phyloP scores from a whole-genome alignment of 257 asterid genomes.

The Gynochthodes officinalis region DNA sequence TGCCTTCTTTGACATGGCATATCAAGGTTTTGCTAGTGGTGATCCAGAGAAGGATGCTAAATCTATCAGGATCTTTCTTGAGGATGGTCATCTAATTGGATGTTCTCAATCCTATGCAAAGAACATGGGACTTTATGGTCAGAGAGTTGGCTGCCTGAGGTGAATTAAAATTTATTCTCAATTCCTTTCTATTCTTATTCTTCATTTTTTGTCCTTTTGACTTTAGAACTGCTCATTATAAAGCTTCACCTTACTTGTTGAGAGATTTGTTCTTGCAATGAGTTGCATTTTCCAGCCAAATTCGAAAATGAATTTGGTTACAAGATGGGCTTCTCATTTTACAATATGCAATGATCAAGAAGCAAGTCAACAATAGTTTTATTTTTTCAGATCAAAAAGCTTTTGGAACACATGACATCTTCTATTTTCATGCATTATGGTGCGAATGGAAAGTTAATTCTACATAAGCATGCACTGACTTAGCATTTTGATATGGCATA shows the following conservation, averaged over 20 bases:
- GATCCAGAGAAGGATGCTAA: conserved; percentile 95
- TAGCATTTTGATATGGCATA: not conserved
- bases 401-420: not conserved
- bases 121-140: conserved; percentile 99
- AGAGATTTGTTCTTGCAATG: not conserved
- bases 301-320: not conserved
- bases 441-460: not conserved
- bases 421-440: not conserved
- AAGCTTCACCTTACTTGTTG: not conserved
- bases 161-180: conserved; percentile 18
- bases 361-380: not conserved
- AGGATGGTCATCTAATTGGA: conserved; percentile 92
- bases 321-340: not conserved
- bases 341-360: not conserved
- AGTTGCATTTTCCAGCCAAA: not conserved
- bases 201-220: not conserved
- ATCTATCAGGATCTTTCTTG: conserved; percentile 86
- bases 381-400: not conserved
- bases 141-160: conserved; percentile 98
- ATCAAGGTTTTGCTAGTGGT: conserved; percentile 99
- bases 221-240: not conserved
- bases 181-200: not conserved
- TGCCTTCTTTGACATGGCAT: conserved; percentile 97
- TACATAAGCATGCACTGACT: not conserved
- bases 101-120: conserved; percentile 97